phyloP scores from a whole-genome alignment of 2,329 filamentous ascomycete species.

The Ceratocystis diversiconidia region DNA sequence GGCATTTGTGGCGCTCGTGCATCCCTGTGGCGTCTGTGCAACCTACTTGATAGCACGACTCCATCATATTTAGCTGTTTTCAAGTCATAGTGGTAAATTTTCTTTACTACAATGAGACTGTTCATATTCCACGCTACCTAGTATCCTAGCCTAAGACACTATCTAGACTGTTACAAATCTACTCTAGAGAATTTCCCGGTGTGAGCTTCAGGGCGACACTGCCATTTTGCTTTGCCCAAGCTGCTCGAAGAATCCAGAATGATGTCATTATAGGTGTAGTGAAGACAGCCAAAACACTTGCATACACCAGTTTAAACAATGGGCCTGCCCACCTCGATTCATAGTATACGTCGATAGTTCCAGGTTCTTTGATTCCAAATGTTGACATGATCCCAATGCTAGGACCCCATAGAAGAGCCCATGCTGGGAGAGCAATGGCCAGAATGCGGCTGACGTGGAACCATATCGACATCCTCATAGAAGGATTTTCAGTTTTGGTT shows the following conservation, averaged over 20 bases:
- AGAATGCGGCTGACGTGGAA: conserved; percentile 30
- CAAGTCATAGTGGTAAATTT: background rate
- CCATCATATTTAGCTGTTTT: background rate
- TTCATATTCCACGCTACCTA: background rate
- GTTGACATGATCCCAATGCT: conserved; percentile 31
- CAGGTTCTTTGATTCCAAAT: conserved; percentile 24
- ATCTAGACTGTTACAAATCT: background rate
- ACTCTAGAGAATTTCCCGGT: background rate
- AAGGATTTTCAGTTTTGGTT: conserved; percentile 20
- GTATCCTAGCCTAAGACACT: background rate
- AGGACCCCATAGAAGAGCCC: conserved; percentile 32
- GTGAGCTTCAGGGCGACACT: background rate
- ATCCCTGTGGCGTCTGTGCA: background rate
- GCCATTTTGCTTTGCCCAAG: conserved; percentile 20
- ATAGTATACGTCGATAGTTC: conserved; percentile 32
- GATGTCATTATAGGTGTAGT: conserved; percentile 35
- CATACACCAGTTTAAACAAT: conserved; percentile 37
- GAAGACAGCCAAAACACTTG: conserved; percentile 32
- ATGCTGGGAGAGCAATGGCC: conserved; percentile 26
- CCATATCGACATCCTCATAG: conserved; percentile 27
- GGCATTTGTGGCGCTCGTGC: background rate
- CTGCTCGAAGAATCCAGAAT: conserved; percentile 38
- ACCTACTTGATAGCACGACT: background rate
- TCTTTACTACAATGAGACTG: too few relatives aligned
- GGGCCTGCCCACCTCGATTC: conserved; percentile 32